Evolutionary conservation across 2,329 filamentous ascomycete genomes (phyloP), one percentile per base, ranked within the genome.

Genomic region (Eutypella sp.): DNA sequence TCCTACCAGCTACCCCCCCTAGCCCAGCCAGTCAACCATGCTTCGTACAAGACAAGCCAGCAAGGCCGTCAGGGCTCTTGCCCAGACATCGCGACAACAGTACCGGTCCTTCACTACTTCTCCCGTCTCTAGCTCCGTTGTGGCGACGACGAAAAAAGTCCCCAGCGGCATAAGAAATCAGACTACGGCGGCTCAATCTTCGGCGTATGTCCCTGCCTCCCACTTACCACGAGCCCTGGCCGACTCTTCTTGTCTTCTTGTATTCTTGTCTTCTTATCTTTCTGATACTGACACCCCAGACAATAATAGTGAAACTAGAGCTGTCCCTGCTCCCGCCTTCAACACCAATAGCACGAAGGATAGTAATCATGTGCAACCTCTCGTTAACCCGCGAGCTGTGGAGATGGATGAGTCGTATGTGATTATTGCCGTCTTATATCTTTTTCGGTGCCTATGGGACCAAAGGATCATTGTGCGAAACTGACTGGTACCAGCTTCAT

Each of bases 401-500:
- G 29, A 33, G 29, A 33, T 33, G 29, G 29, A 33, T 33, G 29
- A 33, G 29, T 33, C 29, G 29, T 33, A 33, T 7, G 29, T 7
- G 13, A 7, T 33, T n/a, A 7, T n/a, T 33, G 11, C 25, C n/a
- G n/a, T n/a, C n/a, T n/a, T n/a, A n/a, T n/a, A 29, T 7, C 13
- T 7, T 13, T 29, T 13, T 13, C 7, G 13, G 25, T 7, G 13
- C 25, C 7, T 29, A 29, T 29, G 25, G 13, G n/a, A 45, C 55
- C 25, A 29, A 7, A 29, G 25, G 25, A 7, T 29, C 7, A 29
- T 33, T n/a, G 29, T 15, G 16, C 25, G 8, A 29, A 7, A 13
- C 7, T 29, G 25, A 29, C 8, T 29, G 25, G 8, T 7, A 15
- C 13, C 29, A 89, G 85, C 49, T 95, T 97, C 68, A 89, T 97